Evolutionary conservation across 176 grass and related monocot species (phyloP), one percentile per base, ranked within the genome.

Genomic region (Bolboschoenus planiculmis): DNA sequence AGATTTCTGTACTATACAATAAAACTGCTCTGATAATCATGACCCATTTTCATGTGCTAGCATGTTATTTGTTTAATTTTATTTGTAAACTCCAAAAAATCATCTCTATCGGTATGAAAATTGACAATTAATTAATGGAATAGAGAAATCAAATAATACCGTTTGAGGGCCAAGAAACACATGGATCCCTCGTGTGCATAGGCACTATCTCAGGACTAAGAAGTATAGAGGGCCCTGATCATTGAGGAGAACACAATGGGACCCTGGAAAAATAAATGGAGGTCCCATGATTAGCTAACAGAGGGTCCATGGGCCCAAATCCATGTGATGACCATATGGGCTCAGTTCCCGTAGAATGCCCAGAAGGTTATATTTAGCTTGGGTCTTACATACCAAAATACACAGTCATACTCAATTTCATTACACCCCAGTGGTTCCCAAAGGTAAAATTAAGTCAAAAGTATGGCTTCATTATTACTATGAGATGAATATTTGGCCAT

Each of bases 281-380:
- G 71, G 26, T 76, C 71, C 72, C 46, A 53, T 40, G 36, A 70
- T 40, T 40, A 70, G n/a, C n/a, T n/a, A n/a, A n/a, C n/a, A n/a
- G 65, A 70, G 36, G 65, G 65, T 16, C 34, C 34, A 78, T 10
- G 78, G 79, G 21, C 56, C 80, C 57, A 82, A 42, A 46, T 42
- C 37, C 80, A 82, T 48, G 80, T 82, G 80, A 82, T 34, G 58
- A 64, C 20, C 58, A 66, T 82, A 82, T 82, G 80, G 77, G 58
- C 58, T 82, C 37, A 30, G 34, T 58, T 81, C 37, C 36, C 47
- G n/a, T 46, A 46, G 3, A n/a, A 1, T 35, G 14, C 30, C n/a
- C 4, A 11, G 46, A 40, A 40, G 10, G 78, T 50, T 20, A 39
- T 24, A 72, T 73, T 27, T 77, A 77, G 44, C 44, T 77, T 10